Percentiles rank a stretch among this genome's conserved stretches.
Conservation (phyloP, 305 asterid species). For the Fraxinus paxiana region DNA sequence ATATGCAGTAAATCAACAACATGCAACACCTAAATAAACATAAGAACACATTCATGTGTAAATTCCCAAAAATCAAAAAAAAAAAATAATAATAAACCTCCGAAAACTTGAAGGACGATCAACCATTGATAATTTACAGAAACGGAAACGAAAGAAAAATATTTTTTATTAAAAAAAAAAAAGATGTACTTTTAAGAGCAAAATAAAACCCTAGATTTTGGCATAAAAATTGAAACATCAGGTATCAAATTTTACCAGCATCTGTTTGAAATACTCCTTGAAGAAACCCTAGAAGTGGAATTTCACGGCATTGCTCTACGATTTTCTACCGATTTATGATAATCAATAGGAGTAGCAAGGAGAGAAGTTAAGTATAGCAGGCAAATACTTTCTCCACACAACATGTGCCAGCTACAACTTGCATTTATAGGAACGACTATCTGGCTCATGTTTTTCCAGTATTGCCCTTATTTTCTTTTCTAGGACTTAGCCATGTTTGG, state of each 20-base stretch:
- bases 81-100: not conserved
- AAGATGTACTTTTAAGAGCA: not conserved
- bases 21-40: not conserved
- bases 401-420: not conserved
- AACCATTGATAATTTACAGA: not conserved
- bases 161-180: not conserved
- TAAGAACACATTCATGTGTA: not conserved
- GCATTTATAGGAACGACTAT: not conserved
- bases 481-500: no score
- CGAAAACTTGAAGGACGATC: not conserved
- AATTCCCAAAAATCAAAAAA: not conserved
- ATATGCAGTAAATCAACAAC: not conserved
- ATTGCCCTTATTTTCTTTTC: not conserved
- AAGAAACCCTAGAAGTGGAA: not conserved
- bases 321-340: not conserved
- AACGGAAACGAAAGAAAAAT: not conserved
- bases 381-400: not conserved
- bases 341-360: not conserved
- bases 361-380: not conserved
- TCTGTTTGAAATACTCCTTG: not conserved
- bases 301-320: not conserved
- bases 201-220: conserved; percentile 8
- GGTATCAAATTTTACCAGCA: not conserved
- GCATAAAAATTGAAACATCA: not conserved
- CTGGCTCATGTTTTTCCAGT: not conserved